Percentiles rank a stretch among this genome's conserved stretches.
These are phyloP conservation scores for Aphanocladium album DNA, from an alignment of 2,329 filamentous ascomycete genomes.

Conservation along the genomic window DNA sequence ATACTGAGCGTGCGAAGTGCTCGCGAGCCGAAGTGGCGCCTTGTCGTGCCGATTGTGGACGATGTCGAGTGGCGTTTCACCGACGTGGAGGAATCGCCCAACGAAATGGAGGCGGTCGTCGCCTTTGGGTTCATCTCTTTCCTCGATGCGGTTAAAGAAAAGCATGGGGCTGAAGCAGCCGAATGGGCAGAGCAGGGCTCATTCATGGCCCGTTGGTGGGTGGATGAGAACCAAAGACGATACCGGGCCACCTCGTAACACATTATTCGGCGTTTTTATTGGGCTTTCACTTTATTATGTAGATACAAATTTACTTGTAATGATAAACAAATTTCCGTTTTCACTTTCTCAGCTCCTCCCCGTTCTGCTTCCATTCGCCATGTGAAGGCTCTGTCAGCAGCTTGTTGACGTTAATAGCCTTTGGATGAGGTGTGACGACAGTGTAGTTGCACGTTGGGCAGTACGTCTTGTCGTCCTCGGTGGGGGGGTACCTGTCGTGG, in stretches of 20 bases:
- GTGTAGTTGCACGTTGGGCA: constrained; percentile 18
- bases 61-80: constrained; percentile 13
- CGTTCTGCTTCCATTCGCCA: background rate
- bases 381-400: constrained; percentile 1
- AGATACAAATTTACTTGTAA: background rate
- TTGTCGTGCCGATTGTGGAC: constrained; percentile 21
- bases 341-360: background rate
- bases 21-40: constrained; percentile 16
- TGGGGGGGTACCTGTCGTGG: constrained; percentile 46
- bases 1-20: constrained; percentile 19
- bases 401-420: background rate
- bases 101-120: background rate
- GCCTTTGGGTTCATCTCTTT: background rate
- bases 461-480: constrained; percentile 33
- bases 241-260: constrained; percentile 24
- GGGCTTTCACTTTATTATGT: background rate
- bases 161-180: background rate
- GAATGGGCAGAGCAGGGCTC: constrained; percentile 23
- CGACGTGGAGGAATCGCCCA: background rate
- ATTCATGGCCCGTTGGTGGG: constrained; percentile 29
- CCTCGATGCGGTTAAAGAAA: background rate
- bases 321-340: background rate
- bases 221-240: constrained; percentile 30
- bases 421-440: constrained; percentile 10
- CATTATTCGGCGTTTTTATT: background rate